phyloP scores from a whole-genome alignment of 768 basidiomycete genomes.

The Xerocomellus intermedius region DNA sequence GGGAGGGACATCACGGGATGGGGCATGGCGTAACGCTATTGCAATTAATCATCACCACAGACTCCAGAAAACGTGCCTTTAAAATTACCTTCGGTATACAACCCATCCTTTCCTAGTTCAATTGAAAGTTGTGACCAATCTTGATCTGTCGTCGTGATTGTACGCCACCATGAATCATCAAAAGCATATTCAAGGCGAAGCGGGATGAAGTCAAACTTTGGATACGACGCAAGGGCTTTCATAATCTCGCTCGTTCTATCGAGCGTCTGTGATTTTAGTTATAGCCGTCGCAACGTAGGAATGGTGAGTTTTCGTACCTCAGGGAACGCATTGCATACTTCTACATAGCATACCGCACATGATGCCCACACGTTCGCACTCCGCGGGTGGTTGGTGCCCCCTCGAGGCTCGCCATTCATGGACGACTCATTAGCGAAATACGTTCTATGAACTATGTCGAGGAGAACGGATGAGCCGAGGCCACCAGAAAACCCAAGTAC shows the following conservation, averaged over 20 bases:
- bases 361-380: constrained; percentile 61
- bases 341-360: constrained; percentile 67
- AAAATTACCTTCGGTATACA: constrained; percentile 28
- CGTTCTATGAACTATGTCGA: constrained; percentile 62
- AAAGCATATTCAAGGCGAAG: constrained; percentile 76
- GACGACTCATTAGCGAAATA: constrained; percentile 44
- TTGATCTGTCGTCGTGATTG: constrained; percentile 36
- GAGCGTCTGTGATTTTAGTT: constrained; percentile 40
- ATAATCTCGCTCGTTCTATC: constrained; percentile 56
- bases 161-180: constrained; percentile 63
- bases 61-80: neutral
- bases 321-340: constrained; percentile 58
- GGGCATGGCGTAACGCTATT: constrained; percentile 24
- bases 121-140: constrained; percentile 36
- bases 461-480: constrained; percentile 67
- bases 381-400: constrained; percentile 67
- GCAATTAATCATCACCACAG: neutral
- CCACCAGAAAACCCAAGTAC: constrained; percentile 78
- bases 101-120: constrained; percentile 55
- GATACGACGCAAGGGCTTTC: constrained; percentile 45
- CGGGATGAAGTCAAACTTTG: constrained; percentile 55
- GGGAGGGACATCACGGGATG: constrained; percentile 17
- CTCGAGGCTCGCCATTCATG: constrained; percentile 35
- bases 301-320: constrained; percentile 44
- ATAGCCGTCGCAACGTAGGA: neutral